Conservation (phyloP, 352 stramenopile genomes). For the Globisporangium carolinianum region DNA sequence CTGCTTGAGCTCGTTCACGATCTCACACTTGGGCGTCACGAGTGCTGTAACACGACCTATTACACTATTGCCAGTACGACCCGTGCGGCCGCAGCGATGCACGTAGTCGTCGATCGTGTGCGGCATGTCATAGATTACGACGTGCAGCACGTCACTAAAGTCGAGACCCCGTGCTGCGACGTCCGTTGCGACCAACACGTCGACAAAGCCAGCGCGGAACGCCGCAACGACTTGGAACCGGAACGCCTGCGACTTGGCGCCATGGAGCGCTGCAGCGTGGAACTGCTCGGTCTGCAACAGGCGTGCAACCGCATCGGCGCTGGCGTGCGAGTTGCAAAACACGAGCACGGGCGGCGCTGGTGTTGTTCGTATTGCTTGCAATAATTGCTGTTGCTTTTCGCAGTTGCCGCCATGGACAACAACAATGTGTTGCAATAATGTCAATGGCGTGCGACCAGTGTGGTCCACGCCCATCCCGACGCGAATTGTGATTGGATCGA, state of each 20-base stretch:
- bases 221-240: constrained; percentile 37
- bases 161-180: constrained; percentile 86
- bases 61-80: constrained; percentile 10
- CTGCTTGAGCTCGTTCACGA: constrained; percentile 43
- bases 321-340: constrained; percentile 96
- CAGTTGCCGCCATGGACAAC: constrained; percentile 36
- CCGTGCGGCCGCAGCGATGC: constrained; percentile 83
- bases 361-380: constrained; percentile 58
- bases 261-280: constrained; percentile 93
- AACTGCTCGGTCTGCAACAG: constrained; percentile 93
- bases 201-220: constrained; percentile 44
- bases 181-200: constrained; percentile 89
- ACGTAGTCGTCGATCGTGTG: constrained; percentile 88
- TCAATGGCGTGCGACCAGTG: constrained; percentile 36
- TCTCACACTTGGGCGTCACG: constrained; percentile 45
- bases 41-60: constrained; percentile 37
- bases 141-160: constrained; percentile 72
- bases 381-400: constrained; percentile 26
- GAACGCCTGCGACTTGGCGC: constrained; percentile 75
- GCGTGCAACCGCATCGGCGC: constrained; percentile 88
- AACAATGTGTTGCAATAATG: constrained; percentile 89
- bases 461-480: constrained; percentile 60
- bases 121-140: constrained; percentile 90
- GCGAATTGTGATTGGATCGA: constrained; percentile 88
- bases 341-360: constrained; percentile 92